Base-by-base conservation (phyloP, 2,329 filamentous ascomycete genomes). In the Ascosphaera acerosa region DNA sequence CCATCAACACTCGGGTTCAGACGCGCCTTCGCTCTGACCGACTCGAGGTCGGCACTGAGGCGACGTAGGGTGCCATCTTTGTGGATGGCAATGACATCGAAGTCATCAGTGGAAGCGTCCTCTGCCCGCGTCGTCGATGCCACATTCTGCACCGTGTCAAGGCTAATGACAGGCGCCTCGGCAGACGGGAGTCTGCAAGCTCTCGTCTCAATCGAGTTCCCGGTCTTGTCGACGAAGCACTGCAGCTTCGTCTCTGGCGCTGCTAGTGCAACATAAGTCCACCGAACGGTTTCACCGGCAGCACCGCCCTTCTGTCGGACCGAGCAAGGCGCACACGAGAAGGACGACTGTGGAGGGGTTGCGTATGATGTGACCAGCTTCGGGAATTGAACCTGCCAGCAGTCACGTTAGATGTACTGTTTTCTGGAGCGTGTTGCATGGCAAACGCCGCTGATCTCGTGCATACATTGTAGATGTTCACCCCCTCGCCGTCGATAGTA, bases 391-490 rank as follows among this genome's bases (percentile, higher is more conserved):
- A 70, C 50, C 67, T 71, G 35, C 7, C 46, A 23, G 19, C 10
- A 26, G 33, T 30, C 34, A 20, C 12, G 18, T 28, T 29, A 10
- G 10, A 20, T 3, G 26, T 4, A 18, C 27, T 25, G 16, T n/a
- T n/a, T n/a, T n/a, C n/a, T n/a, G n/a, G n/a, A n/a, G n/a, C n/a
- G n/a, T n/a, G 18, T 18, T 31, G 17, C 4, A 15, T 2, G 10
- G n/a, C 6, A 29, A 28, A 20, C 2, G 3, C 9, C 15, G 18
- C 14, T 6, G 18, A 31, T 19, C 3, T 27, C 15, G 18, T 16
- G 18, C 48, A 30, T 53, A 70, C 66, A 48, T 67, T 66, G 49
- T 70, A 70, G 20, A 72, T 60, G 38, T 62, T 68, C 31, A 72
- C 50, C 18, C 62, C 61, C 43, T 71, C 64, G 23, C 66, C 65